Conservation (phyloP, 2,329 filamentous ascomycete species). For the Trichoderma sp. region DNA sequence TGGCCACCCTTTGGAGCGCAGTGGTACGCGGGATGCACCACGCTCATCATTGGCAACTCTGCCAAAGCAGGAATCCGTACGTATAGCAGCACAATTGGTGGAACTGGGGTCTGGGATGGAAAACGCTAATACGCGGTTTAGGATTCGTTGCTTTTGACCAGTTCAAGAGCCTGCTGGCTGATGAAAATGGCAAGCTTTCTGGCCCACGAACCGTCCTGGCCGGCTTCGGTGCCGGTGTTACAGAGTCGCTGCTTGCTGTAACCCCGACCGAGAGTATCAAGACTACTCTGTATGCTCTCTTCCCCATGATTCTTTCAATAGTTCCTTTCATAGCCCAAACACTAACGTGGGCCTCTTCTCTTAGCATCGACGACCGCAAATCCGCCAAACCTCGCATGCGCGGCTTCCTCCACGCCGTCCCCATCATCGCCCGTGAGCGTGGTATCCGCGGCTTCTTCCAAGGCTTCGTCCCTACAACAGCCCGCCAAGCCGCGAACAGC, state of each 20-base stretch:
- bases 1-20: slow-evolving; percentile 92
- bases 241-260: slow-evolving; percentile 88
- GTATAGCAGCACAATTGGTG: slow-evolving; percentile 37
- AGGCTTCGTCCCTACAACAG: slow-evolving; percentile 92
- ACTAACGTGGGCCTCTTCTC: slow-evolving; percentile 4
- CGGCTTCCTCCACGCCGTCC: slow-evolving; percentile 88
- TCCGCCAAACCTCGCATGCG: slow-evolving; percentile 79
- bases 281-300: slow-evolving; percentile 70
- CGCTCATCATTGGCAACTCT: slow-evolving; percentile 93
- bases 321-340: not conserved
- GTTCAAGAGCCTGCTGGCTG: slow-evolving; percentile 81
- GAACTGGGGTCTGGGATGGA: not conserved
- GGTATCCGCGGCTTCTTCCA: slow-evolving; percentile 94
- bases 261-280: slow-evolving; percentile 98
- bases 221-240: slow-evolving; percentile 92
- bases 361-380: slow-evolving; percentile 94
- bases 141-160: slow-evolving; percentile 92
- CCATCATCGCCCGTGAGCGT: slow-evolving; percentile 83
- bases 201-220: slow-evolving; percentile 89
- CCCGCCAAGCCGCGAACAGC: slow-evolving; percentile 90
- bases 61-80: slow-evolving; percentile 92
- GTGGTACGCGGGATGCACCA: slow-evolving; percentile 98
- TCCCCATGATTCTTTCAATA: not conserved
- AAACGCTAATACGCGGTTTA: slow-evolving; percentile 23
- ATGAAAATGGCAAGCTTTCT: slow-evolving; percentile 83